Percentiles rank a stretch among this genome's conserved stretches.
phyloP scores from a whole-genome alignment of 208 protist species.

The Trypanosoma conorhini region DNA sequence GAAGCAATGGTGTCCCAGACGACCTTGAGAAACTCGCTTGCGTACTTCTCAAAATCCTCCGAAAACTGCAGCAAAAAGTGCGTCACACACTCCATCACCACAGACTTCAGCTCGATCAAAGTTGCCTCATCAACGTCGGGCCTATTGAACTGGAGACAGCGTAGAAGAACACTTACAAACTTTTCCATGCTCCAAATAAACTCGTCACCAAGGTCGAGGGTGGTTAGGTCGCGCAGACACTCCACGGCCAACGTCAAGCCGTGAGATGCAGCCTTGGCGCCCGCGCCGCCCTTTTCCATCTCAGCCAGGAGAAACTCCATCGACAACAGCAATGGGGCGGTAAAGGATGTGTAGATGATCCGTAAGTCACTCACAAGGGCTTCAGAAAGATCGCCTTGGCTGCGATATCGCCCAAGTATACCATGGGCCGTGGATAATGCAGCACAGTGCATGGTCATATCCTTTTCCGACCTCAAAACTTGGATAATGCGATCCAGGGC shows the following conservation, averaged over 20 bases:
- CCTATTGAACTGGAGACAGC: constrained; percentile 50
- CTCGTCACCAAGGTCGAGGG: constrained; percentile 95
- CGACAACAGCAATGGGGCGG: constrained; percentile 27
- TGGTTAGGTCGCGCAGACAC: constrained; percentile 80
- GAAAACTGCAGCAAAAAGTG: constrained; percentile 94
- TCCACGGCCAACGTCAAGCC: constrained; percentile 67
- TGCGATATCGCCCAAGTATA: constrained; percentile 91
- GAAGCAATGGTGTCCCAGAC: constrained; percentile 89
- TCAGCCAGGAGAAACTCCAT: constrained; percentile 24
- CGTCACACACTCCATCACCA: constrained; percentile 85
- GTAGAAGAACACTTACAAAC: constrained; percentile 65
- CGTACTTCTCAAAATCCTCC: constrained; percentile 91
- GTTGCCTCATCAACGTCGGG: constrained; percentile 28
- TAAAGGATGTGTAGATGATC: constrained; percentile 61
- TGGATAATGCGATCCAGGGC: constrained; percentile 76
- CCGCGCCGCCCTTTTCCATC: constrained; percentile 13
- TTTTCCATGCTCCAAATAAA: constrained; percentile 87
- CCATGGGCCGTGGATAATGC: constrained; percentile 87
- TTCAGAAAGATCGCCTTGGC: constrained; percentile 56
- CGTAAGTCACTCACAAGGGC: constrained; percentile 59
- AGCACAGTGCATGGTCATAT: constrained; percentile 42
- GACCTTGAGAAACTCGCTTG: constrained; percentile 80
- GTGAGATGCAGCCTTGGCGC: constrained; percentile 33
- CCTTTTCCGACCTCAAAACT: constrained; percentile 33
- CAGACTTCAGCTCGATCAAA: constrained; percentile 82